Conservation (phyloP, 352 stramenopile genomes). For the Globisporangium viniferum region DNA sequence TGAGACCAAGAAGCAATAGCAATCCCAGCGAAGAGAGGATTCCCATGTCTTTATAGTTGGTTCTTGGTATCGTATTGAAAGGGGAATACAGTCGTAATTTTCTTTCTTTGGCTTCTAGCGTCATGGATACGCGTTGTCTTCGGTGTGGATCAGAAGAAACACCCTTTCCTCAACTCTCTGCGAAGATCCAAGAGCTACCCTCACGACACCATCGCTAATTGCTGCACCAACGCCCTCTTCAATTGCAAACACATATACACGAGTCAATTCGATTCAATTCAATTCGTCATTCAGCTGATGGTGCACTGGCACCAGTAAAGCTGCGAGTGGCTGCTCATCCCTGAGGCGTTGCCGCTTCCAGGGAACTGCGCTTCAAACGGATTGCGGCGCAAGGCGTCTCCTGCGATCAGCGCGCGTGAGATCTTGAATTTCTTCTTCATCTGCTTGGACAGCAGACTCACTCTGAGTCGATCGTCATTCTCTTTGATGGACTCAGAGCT, state of each 20-base stretch:
- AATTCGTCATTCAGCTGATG: constrained; percentile 33
- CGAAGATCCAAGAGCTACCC: neutral
- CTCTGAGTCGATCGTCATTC: constrained; percentile 8
- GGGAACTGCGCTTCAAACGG: constrained; percentile 31
- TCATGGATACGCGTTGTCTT: neutral
- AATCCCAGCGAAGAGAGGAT: too few relatives aligned
- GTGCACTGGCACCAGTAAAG: constrained; percentile 69
- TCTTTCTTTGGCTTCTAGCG: neutral
- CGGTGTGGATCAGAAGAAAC: neutral
- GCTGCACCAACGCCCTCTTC: neutral
- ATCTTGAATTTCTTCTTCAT: constrained; percentile 51
- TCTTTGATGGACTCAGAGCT: constrained; percentile 17
- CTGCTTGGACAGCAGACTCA: constrained; percentile 46
- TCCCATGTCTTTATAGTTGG: too few relatives aligned
- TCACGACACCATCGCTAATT: neutral
- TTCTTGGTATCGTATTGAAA: neutral
- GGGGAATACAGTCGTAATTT: neutral
- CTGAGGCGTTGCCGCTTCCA: neutral
- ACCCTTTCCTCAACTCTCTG: neutral
- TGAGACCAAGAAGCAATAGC: constrained; percentile 16
- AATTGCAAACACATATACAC: neutral
- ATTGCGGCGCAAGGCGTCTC: constrained; percentile 27
- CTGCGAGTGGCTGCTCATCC: constrained; percentile 6
- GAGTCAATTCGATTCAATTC: neutral
- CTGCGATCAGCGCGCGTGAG: constrained; percentile 25